Evolutionary conservation across 345 rosid species (phyloP), one percentile per base, ranked within the genome.

Genomic region (Populus deltoides): DNA sequence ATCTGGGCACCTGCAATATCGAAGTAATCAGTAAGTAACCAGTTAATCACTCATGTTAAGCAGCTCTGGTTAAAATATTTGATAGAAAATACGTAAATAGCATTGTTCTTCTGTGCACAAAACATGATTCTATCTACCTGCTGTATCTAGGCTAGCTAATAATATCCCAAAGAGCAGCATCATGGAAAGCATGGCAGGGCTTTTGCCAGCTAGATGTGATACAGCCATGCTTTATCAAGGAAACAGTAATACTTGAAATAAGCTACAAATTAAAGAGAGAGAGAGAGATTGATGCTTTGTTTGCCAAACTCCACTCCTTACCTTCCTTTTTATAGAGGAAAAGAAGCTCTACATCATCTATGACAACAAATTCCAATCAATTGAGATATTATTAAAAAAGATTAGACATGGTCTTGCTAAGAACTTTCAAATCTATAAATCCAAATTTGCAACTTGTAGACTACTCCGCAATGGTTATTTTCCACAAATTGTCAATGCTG

Each of bases 1-100:
- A 87, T 82, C 71, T 91, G 89, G 11, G 86, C 91, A 77, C 51
- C 89, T 89, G 83, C 81, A 71, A 68, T 22, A 22, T 0, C 9
- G 27, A 59, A 47, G 17, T 25, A 36, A 7, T 2, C 15, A 31
- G 62, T 2, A 43, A 11, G 25, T 57, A 18, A 15, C 18, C 22
- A 25, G 41, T 5, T 5, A 17, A n/a, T 5, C 45, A 11, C 1
- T 41, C 8, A 70, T 6, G 15, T 24, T n/a, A 59, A 59, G 65
- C 12, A 59, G 15, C 16, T 59, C 25, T 24, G 25, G 65, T 59
- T n/a, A 59, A 24, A 24, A 24, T 59, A 25, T n/a, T 11, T 3
- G 65, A 59, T 24, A n/a, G 29, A 11, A 24, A 10, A 59, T 1
- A 59, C 4, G 0, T 24, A 47, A 47, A 47, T 15, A 47, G 16